Base-by-base conservation (phyloP, 2,329 filamentous ascomycete species). In the Fusarium sp. region DNA sequence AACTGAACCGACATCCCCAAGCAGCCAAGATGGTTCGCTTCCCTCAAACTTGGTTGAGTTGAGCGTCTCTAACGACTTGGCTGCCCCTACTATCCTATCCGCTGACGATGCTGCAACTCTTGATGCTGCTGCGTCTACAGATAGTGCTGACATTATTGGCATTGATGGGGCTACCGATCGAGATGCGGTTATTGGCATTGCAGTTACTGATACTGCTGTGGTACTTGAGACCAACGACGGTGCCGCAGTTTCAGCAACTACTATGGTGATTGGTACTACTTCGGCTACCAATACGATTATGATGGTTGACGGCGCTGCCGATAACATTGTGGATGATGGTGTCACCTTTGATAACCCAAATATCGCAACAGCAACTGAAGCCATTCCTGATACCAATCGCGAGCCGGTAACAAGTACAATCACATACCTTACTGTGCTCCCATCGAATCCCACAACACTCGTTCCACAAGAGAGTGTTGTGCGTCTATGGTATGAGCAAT, bases 391-490 rank as follows among this genome's bases (percentile, higher is more conserved):
- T 35, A 19, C 47, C 4, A 27, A 25, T n/a, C 47, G 31, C 10
- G 46, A 39, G 19, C 33, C 41, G 15, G 39, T 64, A 9, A 68
- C 54, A 19, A 70, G 57, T 11, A 71, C 67, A 1, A 43, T 70
- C 39, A 66, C 60, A 2, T 71, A 71, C 58, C 60, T 49, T 17
- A 69, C 66, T 9, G 50, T 67, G 8, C 69, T 72, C 41, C 62
- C 73, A 6, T 75, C 76, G 6, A 69, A 77, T 57, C 68, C 70
- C 0, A 72, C 71, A 3, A 54, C 57, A 17, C 69, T 79, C 17
- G 61, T 72, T n/a, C 68, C 65, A 15, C 63, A 71, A 4, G 67
- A 75, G 53, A 75, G 74, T 45, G 66, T 68, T 39, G 72, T 75
- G 8, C 75, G 73, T 14, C 57, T 75, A 21, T 45, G 54, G n/a